phyloP scores from a whole-genome alignment of 768 basidiomycete species.

The Lentinula sp. region DNA sequence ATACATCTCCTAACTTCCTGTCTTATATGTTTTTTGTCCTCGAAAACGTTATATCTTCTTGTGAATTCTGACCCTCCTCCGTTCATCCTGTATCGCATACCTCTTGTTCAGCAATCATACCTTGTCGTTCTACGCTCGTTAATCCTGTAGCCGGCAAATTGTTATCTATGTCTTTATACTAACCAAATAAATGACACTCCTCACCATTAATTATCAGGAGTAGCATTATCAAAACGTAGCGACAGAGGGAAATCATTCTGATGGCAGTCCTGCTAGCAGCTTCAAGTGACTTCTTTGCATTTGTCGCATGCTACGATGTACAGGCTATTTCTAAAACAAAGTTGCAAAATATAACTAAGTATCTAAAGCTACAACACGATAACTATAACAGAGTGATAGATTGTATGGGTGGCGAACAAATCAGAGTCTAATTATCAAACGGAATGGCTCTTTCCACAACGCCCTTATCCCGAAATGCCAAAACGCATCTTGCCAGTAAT shows the following conservation, averaged over 20 bases:
- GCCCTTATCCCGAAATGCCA: too few relatives aligned
- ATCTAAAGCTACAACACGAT: too few relatives aligned
- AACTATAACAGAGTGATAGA: too few relatives aligned
- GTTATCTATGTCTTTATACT: slow-evolving; percentile 13
- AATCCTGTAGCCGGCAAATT: slow-evolving; percentile 35
- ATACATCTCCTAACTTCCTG: slow-evolving; percentile 15
- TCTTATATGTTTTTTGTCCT: slow-evolving; percentile 12
- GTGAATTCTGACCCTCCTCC: slow-evolving; percentile 9
- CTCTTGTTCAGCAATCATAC: slow-evolving; percentile 12
- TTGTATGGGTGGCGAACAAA: too few relatives aligned
- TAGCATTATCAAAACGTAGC: neutral
- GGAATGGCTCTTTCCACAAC: too few relatives aligned
- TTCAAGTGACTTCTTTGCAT: too few relatives aligned
- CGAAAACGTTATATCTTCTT: slow-evolving; percentile 10
- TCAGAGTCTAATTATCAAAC: too few relatives aligned
- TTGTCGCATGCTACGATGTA: too few relatives aligned
- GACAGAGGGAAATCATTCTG: neutral
- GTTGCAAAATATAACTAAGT: too few relatives aligned
- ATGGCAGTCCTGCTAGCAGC: too few relatives aligned
- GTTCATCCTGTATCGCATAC: slow-evolving; percentile 20
- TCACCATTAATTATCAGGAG: neutral
- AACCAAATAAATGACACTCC: neutral
- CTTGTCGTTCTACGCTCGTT: slow-evolving; percentile 25
- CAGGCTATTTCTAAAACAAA: too few relatives aligned
- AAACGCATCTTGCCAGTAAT: too few relatives aligned